phyloP scores from a whole-genome alignment of 2,329 filamentous ascomycete species.

The Cryphonectria radicalis region DNA sequence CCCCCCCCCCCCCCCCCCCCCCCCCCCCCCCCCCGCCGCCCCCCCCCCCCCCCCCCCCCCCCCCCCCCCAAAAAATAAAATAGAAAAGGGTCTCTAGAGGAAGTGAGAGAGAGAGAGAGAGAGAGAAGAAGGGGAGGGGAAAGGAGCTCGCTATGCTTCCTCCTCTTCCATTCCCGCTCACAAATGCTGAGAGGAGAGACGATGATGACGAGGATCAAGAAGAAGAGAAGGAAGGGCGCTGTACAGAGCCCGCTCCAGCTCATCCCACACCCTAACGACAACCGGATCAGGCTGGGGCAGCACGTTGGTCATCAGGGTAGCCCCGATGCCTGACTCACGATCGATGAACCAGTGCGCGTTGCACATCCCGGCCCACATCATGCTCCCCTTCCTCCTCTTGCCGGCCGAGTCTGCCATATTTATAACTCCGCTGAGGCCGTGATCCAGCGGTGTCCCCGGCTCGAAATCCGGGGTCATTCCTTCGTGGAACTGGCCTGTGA shows the following conservation, averaged over 20 bases:
- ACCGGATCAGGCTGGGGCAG: slow-evolving; percentile 44
- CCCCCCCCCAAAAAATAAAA: too few species aligned
- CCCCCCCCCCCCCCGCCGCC: too few species aligned
- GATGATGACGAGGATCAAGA: neutral
- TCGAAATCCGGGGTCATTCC: slow-evolving; percentile 45
- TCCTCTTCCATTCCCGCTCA: neutral
- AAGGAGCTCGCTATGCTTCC: neutral
- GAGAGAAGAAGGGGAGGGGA: neutral
- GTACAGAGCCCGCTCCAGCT: slow-evolving; percentile 47
- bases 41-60: too few species aligned
- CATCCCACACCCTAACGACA: slow-evolving; percentile 42
- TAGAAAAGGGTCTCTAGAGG: too few species aligned
- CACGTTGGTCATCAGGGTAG: slow-evolving; percentile 44
- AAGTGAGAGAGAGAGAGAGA: too few species aligned
- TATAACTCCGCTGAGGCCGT: slow-evolving; percentile 46
- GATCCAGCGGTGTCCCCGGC: slow-evolving; percentile 39
- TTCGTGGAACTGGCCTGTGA: slow-evolving; percentile 32
- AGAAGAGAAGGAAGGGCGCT: slow-evolving; percentile 30
- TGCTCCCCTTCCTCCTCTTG: slow-evolving; percentile 46
- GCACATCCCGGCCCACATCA: slow-evolving; percentile 49
- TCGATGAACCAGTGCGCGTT: slow-evolving; percentile 47
- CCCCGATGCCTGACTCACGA: slow-evolving; percentile 44
- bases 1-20: too few species aligned
- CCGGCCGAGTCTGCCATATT: slow-evolving; percentile 45
- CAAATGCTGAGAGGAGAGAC: neutral